phyloP scores from a whole-genome alignment of 2,329 filamentous ascomycete species.

The Ophiocordyceps sinensis region DNA sequence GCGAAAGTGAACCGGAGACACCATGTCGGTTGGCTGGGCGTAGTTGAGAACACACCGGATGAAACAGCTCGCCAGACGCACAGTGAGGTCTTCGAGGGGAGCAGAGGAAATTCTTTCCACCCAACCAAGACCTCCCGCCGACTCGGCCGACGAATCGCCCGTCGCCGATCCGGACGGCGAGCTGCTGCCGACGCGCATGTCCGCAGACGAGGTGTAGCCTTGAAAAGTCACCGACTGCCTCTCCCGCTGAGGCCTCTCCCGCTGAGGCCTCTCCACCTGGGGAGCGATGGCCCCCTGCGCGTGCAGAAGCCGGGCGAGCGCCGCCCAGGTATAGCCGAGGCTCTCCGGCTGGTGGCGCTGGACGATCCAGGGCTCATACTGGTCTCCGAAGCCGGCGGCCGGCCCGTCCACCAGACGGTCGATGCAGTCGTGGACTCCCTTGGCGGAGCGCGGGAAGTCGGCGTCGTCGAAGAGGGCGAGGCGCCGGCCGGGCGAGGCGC shows the following conservation, averaged over 20 bases:
- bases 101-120: not conserved
- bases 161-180: not conserved
- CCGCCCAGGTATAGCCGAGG: constrained; percentile 1
- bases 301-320: not conserved
- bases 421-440: not conserved
- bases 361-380: not conserved
- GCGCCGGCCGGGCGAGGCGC: not conserved
- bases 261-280: too few relatives aligned
- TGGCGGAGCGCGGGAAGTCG: not conserved
- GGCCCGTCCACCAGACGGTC: not conserved
- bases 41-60: constrained; percentile 1
- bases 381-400: not conserved
- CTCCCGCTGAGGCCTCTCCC: too few relatives aligned
- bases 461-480: not conserved
- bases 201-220: not conserved
- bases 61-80: not conserved
- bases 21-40: not conserved
- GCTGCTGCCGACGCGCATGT: not conserved
- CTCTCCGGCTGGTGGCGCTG: not conserved
- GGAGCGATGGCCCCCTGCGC: too few relatives aligned
- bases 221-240: too few relatives aligned
- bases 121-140: not conserved
- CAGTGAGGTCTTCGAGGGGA: not conserved
- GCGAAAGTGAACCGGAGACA: not conserved
- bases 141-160: not conserved